A percentile compares a stretch with the other conserved stretches of the same genome.
Evolutionary conservation across 2,329 filamentous ascomycete species (phyloP).

Genomic region (Tolypocladium cylindrosporum): DNA sequence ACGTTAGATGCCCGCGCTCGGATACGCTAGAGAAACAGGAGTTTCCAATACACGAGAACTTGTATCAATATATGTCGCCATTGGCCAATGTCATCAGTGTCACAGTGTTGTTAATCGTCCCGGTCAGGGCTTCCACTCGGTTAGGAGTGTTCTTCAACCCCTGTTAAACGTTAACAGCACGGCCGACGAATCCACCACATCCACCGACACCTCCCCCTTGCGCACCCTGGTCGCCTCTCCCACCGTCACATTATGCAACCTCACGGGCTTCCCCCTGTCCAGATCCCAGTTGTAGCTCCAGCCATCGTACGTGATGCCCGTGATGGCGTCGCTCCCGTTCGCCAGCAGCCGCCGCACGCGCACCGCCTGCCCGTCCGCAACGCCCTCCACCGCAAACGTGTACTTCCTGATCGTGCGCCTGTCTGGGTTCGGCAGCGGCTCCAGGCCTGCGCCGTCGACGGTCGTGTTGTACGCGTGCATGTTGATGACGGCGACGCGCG

Average conservation of each 20-base stretch:
- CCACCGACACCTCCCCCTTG: slow-evolving; percentile 25
- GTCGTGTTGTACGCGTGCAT: too few species aligned
- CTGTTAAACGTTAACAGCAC: slow-evolving; percentile 22
- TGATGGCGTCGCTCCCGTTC: slow-evolving; percentile 54
- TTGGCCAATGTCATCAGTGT: too few species aligned
- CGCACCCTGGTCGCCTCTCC: slow-evolving; percentile 30
- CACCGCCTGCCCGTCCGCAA: slow-evolving; percentile 14
- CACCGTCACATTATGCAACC: slow-evolving; percentile 43
- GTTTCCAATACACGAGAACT: not conserved
- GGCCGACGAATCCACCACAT: slow-evolving; percentile 32
- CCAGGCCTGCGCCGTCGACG: too few species aligned
- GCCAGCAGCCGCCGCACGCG: slow-evolving; percentile 41
- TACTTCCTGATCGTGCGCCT: slow-evolving; percentile 17
- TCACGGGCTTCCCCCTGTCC: slow-evolving; percentile 39
- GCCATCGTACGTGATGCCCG: slow-evolving; percentile 51
- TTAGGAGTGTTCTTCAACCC: not conserved
- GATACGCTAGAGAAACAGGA: not conserved
- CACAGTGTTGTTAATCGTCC: too few species aligned
- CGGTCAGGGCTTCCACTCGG: too few species aligned
- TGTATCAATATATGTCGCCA: not conserved
- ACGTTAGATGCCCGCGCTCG: not conserved
- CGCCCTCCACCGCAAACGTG: slow-evolving; percentile 32
- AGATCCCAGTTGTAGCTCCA: slow-evolving; percentile 53
- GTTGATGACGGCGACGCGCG: too few species aligned
- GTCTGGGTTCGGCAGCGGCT: slow-evolving; percentile 11